A percentile compares a stretch with the other conserved stretches of the same genome.
phyloP scores from a whole-genome alignment of 208 protist genomes.

The Phytomonas sp. region DNA sequence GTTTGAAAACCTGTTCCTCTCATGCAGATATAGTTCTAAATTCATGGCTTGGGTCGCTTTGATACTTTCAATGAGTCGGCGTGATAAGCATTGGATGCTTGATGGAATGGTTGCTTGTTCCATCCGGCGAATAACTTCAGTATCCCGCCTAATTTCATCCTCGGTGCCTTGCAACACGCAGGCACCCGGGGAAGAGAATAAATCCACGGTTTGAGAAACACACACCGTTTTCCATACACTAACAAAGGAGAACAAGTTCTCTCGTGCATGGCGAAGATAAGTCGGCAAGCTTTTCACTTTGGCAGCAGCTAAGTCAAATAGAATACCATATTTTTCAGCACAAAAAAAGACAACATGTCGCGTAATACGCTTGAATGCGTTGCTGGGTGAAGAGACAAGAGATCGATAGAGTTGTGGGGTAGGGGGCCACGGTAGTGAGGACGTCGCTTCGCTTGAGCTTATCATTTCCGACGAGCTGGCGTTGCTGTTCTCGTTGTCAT shows the following conservation, averaged over 20 bases:
- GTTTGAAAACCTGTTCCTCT: not conserved
- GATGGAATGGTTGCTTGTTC: constrained; percentile 10
- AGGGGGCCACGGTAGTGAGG: constrained; percentile 57
- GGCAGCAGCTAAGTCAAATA: constrained; percentile 30
- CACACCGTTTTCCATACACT: not conserved
- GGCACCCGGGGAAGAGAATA: constrained; percentile 65
- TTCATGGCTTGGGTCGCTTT: not conserved
- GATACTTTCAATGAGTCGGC: not conserved
- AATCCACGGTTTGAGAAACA: constrained; percentile 43
- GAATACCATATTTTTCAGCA: constrained; percentile 22
- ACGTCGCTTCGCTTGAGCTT: not conserved
- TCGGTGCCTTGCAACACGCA: constrained; percentile 48
- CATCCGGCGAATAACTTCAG: constrained; percentile 20
- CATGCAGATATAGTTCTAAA: not conserved
- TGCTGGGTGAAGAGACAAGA: not conserved
- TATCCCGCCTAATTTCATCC: constrained; percentile 32
- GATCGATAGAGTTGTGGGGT: constrained; percentile 52
- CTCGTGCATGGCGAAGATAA: not conserved
- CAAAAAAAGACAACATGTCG: constrained; percentile 51
- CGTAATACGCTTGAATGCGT: constrained; percentile 15
- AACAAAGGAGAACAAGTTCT: not conserved
- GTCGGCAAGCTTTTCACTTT: constrained; percentile 33
- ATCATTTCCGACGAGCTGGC: not conserved
- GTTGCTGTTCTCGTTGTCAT: not conserved
- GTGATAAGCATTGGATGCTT: not conserved